A percentile compares a stretch with the other conserved stretches of the same genome.
Evolutionary conservation across 2,329 filamentous ascomycete species (phyloP).

Genomic region (Colletotrichum graminicola): DNA sequence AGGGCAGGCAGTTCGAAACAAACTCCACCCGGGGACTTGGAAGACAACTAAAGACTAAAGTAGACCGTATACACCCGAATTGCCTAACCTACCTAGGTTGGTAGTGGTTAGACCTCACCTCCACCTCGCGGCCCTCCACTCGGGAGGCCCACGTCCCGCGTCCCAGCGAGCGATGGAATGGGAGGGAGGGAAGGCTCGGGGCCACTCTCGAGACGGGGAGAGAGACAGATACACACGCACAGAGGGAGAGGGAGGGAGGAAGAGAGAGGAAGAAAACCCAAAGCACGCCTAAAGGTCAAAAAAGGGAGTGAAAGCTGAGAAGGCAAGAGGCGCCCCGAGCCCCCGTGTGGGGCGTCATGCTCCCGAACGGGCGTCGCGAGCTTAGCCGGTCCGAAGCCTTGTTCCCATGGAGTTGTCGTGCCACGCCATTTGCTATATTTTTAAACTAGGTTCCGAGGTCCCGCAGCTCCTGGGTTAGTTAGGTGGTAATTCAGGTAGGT

Average conservation of each 20-base stretch:
- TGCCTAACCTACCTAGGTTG: neutral
- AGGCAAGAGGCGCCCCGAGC: conserved; percentile 3
- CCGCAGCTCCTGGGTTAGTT: no score
- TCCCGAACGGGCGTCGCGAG: conserved; percentile 37
- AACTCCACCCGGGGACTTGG: conserved; percentile 16
- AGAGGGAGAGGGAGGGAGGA: no score
- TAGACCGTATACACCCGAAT: neutral
- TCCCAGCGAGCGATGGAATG: no score
- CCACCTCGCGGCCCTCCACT: neutral
- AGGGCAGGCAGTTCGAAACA: conserved; percentile 36
- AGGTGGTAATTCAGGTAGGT: no score
- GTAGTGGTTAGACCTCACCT: neutral
- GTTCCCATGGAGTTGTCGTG: conserved; percentile 1
- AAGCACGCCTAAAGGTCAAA: neutral
- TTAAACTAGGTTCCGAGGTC: neutral
- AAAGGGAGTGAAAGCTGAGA: neutral
- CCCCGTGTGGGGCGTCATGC: conserved; percentile 32
- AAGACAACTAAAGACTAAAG: neutral
- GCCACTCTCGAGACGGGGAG: no score
- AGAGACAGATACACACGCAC: no score
- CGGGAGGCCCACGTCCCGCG: conserved; percentile 7
- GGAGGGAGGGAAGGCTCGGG: no score
- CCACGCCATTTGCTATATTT: neutral
- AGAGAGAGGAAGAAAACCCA: neutral
- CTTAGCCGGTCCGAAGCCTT: conserved; percentile 29